Percentiles rank a stretch among this genome's conserved stretches.
Conservation (phyloP, 202 grass and related monocot species). For the Bolboschoenoplectus hybrid region DNA sequence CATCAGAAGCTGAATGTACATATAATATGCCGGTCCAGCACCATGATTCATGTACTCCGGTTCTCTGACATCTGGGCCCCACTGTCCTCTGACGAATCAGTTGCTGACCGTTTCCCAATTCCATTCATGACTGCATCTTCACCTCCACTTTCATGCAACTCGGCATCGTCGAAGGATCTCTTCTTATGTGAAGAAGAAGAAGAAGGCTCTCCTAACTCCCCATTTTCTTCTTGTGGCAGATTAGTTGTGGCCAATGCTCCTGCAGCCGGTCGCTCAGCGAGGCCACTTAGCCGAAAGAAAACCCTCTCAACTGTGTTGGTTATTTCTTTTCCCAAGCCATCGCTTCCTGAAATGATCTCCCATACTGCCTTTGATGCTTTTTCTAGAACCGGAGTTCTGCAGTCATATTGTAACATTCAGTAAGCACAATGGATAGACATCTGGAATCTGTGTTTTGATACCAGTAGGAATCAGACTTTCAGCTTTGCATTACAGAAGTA, state of each 20-base stretch:
- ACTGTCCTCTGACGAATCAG: constrained; percentile 29
- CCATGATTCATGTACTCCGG: constrained; percentile 20
- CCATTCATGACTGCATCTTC: constrained; percentile 21
- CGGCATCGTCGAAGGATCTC: constrained; percentile 56
- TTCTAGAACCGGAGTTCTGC: constrained; percentile 91
- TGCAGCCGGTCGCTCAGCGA: constrained; percentile 37
- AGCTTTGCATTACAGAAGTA: not conserved
- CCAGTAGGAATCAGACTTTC: not conserved
- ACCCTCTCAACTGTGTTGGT: constrained; percentile 85
- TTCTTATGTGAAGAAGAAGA: constrained; percentile 69
- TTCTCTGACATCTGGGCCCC: constrained; percentile 28
- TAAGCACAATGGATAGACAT: not conserved
- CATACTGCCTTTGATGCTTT: constrained; percentile 92
- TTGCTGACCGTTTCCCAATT: constrained; percentile 20
- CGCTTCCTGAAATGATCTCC: constrained; percentile 83
- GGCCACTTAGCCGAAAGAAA: constrained; percentile 65
- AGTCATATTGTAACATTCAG: constrained; percentile 18
- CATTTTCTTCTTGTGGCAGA: constrained; percentile 47
- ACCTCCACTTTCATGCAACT: constrained; percentile 42
- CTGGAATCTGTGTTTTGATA: not conserved
- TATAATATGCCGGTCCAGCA: not conserved
- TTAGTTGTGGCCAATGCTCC: constrained; percentile 41
- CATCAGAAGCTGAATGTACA: constrained; percentile 12
- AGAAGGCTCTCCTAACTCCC: constrained; percentile 42
- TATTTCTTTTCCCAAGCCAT: constrained; percentile 79